Conservation (phyloP, 2,329 filamentous ascomycete genomes). For the Penicillium sp. region DNA sequence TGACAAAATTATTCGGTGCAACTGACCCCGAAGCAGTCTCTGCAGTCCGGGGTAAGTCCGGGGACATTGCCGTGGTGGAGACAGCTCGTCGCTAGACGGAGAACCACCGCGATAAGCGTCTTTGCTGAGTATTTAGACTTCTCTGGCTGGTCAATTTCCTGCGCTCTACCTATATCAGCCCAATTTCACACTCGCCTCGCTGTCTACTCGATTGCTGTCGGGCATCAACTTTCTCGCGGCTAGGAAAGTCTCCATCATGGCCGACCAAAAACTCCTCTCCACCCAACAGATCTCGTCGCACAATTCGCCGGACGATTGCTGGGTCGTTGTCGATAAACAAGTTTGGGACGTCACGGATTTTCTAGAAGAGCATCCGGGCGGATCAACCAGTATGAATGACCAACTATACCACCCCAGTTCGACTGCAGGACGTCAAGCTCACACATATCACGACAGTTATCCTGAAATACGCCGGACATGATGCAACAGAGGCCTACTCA, state of each 20-base stretch:
- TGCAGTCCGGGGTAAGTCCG: constrained; percentile 25
- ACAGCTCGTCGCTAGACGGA: constrained; percentile 12
- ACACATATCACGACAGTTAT: constrained; percentile 40
- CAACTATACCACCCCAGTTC: not conserved
- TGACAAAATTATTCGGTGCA: not conserved
- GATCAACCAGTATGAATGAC: constrained; percentile 51
- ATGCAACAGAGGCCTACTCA: constrained; percentile 51
- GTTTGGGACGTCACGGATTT: constrained; percentile 72
- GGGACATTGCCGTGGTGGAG: constrained; percentile 24
- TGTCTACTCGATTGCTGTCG: not conserved
- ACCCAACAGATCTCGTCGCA: constrained; percentile 54
- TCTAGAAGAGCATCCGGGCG: constrained; percentile 66
- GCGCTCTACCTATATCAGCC: not conserved
- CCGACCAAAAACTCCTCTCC: constrained; percentile 41
- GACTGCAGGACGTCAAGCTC: not conserved
- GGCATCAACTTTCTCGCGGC: too few relatives aligned
- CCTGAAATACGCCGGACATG: constrained; percentile 50
- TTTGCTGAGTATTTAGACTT: constrained; percentile 26
- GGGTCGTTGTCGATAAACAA: constrained; percentile 70
- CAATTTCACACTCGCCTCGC: not conserved
- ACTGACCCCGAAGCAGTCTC: constrained; percentile 4
- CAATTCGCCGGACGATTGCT: constrained; percentile 57
- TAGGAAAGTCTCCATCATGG: constrained; percentile 33
- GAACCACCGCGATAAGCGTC: constrained; percentile 13
- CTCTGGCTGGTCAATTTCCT: constrained; percentile 16